Evolutionary conservation across 805 yeast species (phyloP).

Genomic region (Wickerhamomyces chaumierensis): DNA sequence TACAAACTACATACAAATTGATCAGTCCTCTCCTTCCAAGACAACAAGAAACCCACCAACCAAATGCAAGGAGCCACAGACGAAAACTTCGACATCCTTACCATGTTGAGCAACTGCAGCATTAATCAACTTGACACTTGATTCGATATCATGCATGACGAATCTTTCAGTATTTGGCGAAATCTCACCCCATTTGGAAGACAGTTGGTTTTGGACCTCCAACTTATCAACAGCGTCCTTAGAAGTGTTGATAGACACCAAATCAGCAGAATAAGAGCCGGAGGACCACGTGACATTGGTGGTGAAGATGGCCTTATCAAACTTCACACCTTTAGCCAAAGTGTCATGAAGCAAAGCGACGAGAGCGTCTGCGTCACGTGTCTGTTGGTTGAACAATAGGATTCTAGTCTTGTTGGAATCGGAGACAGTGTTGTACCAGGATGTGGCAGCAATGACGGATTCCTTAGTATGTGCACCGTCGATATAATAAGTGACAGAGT

Average conservation of each 20-base stretch:
- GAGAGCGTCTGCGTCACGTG: constrained; percentile 68
- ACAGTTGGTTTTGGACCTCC: constrained; percentile 67
- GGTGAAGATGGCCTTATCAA: constrained; percentile 75
- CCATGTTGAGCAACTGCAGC: constrained; percentile 3
- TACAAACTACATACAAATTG: too few species aligned
- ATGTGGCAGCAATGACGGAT: constrained; percentile 69
- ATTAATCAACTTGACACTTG: constrained; percentile 47
- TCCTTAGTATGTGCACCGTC: constrained; percentile 97
- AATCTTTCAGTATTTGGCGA: constrained; percentile 33
- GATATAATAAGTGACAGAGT: constrained; percentile 57
- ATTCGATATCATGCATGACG: constrained; percentile 67
- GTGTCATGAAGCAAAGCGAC: constrained; percentile 40
- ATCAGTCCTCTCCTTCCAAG: constrained; percentile 34
- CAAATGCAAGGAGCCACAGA: constrained; percentile 86
- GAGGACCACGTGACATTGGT: constrained; percentile 88
- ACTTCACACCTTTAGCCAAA: constrained; percentile 28
- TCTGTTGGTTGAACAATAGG: constrained; percentile 87
- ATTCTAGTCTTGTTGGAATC: constrained; percentile 26
- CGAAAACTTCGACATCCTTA: constrained; percentile 58
- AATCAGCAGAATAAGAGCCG: constrained; percentile 70
- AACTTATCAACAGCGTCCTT: constrained; percentile 69
- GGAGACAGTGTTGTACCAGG: constrained; percentile 55
- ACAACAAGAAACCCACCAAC: constrained; percentile 92
- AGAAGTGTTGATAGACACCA: constrained; percentile 78
- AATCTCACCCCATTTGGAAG: constrained; percentile 53